Evolutionary conservation across 352 stramenopile species (phyloP), one percentile per base, ranked within the genome.

Genomic region (Phytopythium delawarense): DNA sequence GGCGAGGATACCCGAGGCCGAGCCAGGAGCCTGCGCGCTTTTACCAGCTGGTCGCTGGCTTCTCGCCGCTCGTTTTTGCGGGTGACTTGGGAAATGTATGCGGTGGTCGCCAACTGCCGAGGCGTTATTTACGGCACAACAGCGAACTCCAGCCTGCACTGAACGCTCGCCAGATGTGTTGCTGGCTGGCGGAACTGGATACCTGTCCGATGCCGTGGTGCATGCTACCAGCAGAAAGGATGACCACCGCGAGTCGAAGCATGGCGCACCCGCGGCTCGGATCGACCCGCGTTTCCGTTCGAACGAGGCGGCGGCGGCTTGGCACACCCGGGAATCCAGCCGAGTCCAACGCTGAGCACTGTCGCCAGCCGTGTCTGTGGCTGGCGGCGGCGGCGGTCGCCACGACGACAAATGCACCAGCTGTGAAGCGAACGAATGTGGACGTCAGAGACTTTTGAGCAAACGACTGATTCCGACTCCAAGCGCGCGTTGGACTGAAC

Each of bases 11-110:
- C 16, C 39, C 35, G 35, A 40, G 7, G 35, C 35, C 35, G 35
- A 40, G 35, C 35, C 12, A 11, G 35, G 35, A 40, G 35, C 12
- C 35, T 2, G 23, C 21, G 45, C 45, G 23, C 45, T 52, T 52
- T 34, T 52, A 52, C 21, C 45, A 52, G 45, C 45, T 52, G 44
- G n/a, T 50, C 13, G 45, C 45, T 52, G 45, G 45, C 45, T 52
- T 30, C 13, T 9, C n/a, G 44, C 20, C 44, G 16, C 44, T 50
- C 44, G 28, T 50, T 50, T 50, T 30, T 16, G 44, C n/a, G 44
- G 4, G 21, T 18, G 23, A 52, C 45, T 52, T 34, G 45, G 12
- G 5, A 13, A 52, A 25, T 52, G 45, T 52, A 52, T 48, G 42
- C 5, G 7, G 25, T 45, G 39, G 28, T 9, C 39, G 39, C 12